phyloP scores from a whole-genome alignment of 2,329 filamentous ascomycete genomes.

The Westerdykella ornata region DNA sequence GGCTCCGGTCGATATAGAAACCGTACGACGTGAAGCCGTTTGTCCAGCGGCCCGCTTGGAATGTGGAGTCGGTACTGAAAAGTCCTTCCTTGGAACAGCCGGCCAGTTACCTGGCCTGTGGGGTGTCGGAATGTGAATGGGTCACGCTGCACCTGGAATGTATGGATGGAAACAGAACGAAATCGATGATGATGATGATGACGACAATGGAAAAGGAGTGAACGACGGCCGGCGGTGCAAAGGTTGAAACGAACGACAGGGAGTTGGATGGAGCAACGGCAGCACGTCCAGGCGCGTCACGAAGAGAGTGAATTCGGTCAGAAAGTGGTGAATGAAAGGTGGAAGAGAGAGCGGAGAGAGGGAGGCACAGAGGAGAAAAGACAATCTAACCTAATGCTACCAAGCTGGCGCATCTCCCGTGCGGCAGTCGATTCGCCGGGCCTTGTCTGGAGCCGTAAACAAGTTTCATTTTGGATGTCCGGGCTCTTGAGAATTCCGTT shows the following conservation, averaged over 20 bases:
- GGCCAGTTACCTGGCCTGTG: background rate
- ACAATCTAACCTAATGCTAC: background rate
- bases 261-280: background rate
- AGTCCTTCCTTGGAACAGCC: background rate
- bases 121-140: background rate
- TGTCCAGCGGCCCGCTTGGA: background rate
- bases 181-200: too few species aligned
- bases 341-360: background rate
- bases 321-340: background rate
- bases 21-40: background rate
- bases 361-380: background rate
- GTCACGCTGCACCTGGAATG: background rate
- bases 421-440: background rate
- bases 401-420: background rate
- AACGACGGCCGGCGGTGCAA: background rate
- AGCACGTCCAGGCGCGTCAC: background rate
- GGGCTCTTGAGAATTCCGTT: too few species aligned
- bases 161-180: background rate
- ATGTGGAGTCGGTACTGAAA: background rate
- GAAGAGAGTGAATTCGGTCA: constrained; percentile 2
- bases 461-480: background rate
- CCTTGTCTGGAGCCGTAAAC: background rate
- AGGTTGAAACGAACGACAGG: constrained; percentile 8
- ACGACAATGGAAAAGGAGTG: background rate
- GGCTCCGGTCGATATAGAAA: background rate